Evolutionary conservation across 2,329 filamentous ascomycete genomes (phyloP).

Genomic region (Periconia sp.): DNA sequence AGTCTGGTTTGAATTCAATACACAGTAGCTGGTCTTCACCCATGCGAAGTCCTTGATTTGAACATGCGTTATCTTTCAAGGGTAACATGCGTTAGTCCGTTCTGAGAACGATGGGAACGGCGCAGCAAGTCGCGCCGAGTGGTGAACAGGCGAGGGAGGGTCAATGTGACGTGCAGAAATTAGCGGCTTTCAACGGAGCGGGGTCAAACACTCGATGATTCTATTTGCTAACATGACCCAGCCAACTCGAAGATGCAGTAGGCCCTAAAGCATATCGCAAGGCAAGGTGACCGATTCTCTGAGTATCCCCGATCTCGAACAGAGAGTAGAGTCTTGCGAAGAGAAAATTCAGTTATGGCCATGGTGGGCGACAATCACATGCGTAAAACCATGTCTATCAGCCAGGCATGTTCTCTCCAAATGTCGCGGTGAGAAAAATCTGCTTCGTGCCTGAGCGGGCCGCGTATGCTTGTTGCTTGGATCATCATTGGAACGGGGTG

Average conservation of each 20-base stretch:
- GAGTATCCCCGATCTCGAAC: neutral
- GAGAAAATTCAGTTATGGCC: neutral
- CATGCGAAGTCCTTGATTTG: conserved; percentile 20
- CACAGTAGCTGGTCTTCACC: conserved; percentile 10
- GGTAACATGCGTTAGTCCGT: conserved; percentile 30
- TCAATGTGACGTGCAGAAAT: conserved; percentile 40
- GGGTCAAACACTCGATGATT: conserved; percentile 22
- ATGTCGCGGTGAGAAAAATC: neutral
- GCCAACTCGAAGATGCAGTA: conserved; percentile 1
- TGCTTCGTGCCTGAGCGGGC: conserved; percentile 2
- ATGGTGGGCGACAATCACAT: neutral
- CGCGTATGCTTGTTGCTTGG: neutral
- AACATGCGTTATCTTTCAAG: neutral
- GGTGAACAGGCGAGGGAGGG: conserved; percentile 18
- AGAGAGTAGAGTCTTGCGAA: neutral
- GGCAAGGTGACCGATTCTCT: neutral
- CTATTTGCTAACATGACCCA: conserved; percentile 26
- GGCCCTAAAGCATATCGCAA: neutral
- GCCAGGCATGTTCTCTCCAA: neutral
- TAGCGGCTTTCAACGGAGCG: conserved; percentile 34
- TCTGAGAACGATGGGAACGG: conserved; percentile 18
- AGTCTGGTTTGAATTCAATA: neutral
- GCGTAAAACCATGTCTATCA: too few species aligned
- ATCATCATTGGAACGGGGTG: neutral
- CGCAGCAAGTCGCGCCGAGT: conserved; percentile 23